Evolutionary conservation across 345 rosid species (phyloP).

Genomic region (Acer campestre): DNA sequence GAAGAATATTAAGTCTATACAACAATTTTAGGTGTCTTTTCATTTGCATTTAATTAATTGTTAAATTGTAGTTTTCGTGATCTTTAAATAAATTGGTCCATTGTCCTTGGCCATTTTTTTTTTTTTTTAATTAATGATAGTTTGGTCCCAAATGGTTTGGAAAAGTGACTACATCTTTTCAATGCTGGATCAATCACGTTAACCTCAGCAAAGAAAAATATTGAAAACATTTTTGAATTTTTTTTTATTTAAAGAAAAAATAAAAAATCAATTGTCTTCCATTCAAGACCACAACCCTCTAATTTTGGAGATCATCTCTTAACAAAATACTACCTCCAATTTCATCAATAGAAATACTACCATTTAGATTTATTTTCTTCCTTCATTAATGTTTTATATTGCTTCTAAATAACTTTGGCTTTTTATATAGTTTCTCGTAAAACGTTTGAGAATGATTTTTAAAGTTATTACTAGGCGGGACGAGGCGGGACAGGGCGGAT

Average conservation of each 20-base stretch:
- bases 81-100: constrained; percentile 9
- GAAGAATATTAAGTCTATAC: constrained; percentile 4
- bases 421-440: too few relatives aligned
- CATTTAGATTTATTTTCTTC: too few relatives aligned
- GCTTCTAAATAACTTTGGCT: too few relatives aligned
- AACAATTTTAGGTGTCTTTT: not conserved
- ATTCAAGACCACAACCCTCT: not conserved
- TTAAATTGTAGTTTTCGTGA: not conserved
- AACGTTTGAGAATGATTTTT: too few relatives aligned
- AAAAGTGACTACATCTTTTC: not conserved
- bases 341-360: too few relatives aligned
- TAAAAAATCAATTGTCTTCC: not conserved
- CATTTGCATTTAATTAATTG: not conserved
- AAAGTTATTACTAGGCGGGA: too few relatives aligned
- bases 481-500: too few relatives aligned
- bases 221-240: not conserved
- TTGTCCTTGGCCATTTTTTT: not conserved
- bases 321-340: too few relatives aligned
- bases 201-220: not conserved
- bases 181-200: constrained; percentile 5
- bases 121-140: not conserved
- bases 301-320: too few relatives aligned
- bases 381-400: too few relatives aligned
- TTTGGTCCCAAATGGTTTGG: not conserved
- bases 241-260: too few relatives aligned